Evolutionary conservation across 257 asterid species (phyloP), one percentile per base, ranked within the genome.

Genomic region (Rehmannia glutinosa): DNA sequence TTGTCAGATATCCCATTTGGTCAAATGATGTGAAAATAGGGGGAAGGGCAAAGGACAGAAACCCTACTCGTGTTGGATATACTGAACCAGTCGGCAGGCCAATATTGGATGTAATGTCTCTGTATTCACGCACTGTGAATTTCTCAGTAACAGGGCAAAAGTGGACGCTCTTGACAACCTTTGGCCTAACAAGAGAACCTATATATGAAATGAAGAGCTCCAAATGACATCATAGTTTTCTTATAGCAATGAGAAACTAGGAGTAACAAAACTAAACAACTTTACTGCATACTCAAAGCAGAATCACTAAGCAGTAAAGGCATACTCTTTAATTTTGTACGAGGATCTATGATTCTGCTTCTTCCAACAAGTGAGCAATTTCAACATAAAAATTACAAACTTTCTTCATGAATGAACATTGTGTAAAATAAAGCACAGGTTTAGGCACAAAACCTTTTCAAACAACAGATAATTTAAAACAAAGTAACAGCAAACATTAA

Each of bases 101-200:
- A 53, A 92, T 82, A 54, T 83, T 92, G 36, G 98, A 92, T 42
- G 98, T 87, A 45, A 87, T 90, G 74, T 92, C 98, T 77, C 96
- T 80, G 71, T 92, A 92, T 50, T 92, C 98, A 68, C 97, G 85
- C 38, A 83, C 74, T 23, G 85, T 90, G 79, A 92, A 87, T 77
- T 77, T 79, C 53, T 69, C 86, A 11, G 98, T 92, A 36, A 68
- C 73, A 21, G 96, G 94, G 77, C 98, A 90, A 82, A 87, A 92
- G 71, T 90, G 98, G 66, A 90, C 97, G 27, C 97, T 92, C 82
- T 92, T 92, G 67, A 92, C 97, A 76, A 92, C 98, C 84, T 92
- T 92, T 66, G 98, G 97, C 87, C 98, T 86, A 64, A 92, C 98
- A 76, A 92, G 97, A 69, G 98, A 92, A 86, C 97, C 98, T 92